Conservation (phyloP, 495 filamentous ascomycete species). For the Corynascus novoguineensis region DNA sequence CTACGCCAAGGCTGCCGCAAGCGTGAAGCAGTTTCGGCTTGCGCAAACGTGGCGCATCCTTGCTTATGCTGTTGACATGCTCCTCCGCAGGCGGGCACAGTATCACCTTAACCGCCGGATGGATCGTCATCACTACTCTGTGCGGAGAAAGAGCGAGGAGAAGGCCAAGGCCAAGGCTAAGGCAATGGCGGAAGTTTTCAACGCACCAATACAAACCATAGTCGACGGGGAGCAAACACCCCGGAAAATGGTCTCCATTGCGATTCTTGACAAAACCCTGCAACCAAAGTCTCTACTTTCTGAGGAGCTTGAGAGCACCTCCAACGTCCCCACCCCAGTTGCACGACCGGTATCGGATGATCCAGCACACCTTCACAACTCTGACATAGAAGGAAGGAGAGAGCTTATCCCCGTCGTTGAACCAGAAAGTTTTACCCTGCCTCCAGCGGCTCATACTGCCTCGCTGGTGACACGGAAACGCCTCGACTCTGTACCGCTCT, state of each 20-base stretch:
- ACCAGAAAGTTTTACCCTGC: slow-evolving; percentile 39
- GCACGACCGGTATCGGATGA: slow-evolving; percentile 59
- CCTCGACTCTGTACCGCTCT: slow-evolving; percentile 43
- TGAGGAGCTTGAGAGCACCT: slow-evolving; percentile 63
- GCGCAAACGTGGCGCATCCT: slow-evolving; percentile 74
- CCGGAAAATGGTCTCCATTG: slow-evolving; percentile 31
- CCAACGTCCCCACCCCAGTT: slow-evolving; percentile 73
- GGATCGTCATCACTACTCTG: slow-evolving; percentile 19
- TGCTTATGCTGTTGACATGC: slow-evolving; percentile 54
- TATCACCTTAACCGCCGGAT: slow-evolving; percentile 48
- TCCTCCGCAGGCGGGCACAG: slow-evolving; percentile 53
- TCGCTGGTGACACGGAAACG: slow-evolving; percentile 30
- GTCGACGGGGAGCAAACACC: slow-evolving; percentile 34
- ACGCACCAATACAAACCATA: slow-evolving; percentile 4
- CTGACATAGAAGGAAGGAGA: slow-evolving; percentile 28
- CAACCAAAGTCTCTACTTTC: slow-evolving; percentile 35
- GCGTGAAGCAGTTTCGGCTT: slow-evolving; percentile 53
- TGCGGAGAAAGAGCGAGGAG: slow-evolving; percentile 27
- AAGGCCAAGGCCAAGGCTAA: slow-evolving; percentile 8
- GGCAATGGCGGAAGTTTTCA: slow-evolving; percentile 8
- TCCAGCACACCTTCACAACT: slow-evolving; percentile 17
- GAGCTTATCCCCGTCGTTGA: slow-evolving; percentile 39
- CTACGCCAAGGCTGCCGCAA: slow-evolving; percentile 59
- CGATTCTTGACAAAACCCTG: slow-evolving; percentile 23
- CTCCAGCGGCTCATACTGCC: slow-evolving; percentile 32